Base-by-base conservation (phyloP, 495 filamentous ascomycete species). In the Cercophora samala region DNA sequence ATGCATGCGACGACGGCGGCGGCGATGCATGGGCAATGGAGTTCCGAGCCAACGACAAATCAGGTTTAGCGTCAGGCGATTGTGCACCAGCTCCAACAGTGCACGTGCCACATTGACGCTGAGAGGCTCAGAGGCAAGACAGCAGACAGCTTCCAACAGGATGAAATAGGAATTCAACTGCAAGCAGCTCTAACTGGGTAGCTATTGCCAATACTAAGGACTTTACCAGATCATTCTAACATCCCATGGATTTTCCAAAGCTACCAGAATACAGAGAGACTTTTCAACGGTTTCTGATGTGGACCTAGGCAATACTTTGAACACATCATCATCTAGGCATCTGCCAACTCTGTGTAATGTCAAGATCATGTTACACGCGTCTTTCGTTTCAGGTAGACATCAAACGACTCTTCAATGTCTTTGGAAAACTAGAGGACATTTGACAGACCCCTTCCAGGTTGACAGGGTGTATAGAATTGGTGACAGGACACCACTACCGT, bases 1-100 rank as follows among this genome's bases (percentile, higher is more conserved):
- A 65, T 73, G 66, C 69, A 64, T 70, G 70, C 70, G 62, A 67
- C 68, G 62, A 64, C 52, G 58, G 58, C 53, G 58, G 25, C 62
- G 58, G 63, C 63, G 64, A 65, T 60, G 67, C 67, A 66, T 64
- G 56, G 63, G 55, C 53, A 56, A 56, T 54, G 4, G 42, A 63
- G 24, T 58, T 19, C 62, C 46, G 21, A 64, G 51, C 32, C 58
- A 29, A 63, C 64, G 23, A 59, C 62, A 51, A 61, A 56, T 58
- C 58, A 32, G 55, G 63, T 54, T 66, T 55, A 64, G 56, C 15
- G 5, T 51, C 51, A 60, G 55, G 26, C 24, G 42, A 67, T 59
- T 46, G 60, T 19, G 5, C 37, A 58, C 58, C 64, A 52, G 56
- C 29, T 25, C 62, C 25, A 63, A 21, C 24, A 23, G 52, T 56